Base-by-base conservation (phyloP, 1,284 basidiomycete genomes). In the Fomitopsis schrenkii region DNA sequence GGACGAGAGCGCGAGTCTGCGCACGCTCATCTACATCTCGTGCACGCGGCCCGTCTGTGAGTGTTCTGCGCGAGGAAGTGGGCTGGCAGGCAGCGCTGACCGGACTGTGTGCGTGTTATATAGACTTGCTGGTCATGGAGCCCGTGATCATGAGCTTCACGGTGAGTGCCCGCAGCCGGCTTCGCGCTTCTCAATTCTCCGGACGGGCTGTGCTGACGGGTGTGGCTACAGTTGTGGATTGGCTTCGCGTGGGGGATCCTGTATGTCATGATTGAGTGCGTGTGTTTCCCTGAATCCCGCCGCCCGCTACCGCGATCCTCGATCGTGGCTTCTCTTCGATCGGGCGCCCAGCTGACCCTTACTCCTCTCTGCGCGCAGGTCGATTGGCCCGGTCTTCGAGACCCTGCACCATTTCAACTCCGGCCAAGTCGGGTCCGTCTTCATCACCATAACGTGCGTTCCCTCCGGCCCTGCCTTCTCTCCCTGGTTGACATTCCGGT, bases 201-300 rank as follows among this genome's bases (percentile, higher is more conserved):
- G 52, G 52, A 38, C 50, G 10, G 30, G 35, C 35, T 22, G 28
- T 40, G 3, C 26, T 26, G 48, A 15, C 48, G 48, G 19, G 12
- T 17, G 2, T 58, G 42, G 54, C 9, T 60, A 8, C 66, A 90
- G 87, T 63, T 91, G 17, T 94, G 91, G 91, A 76, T 87, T 55
- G 88, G 88, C 1, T 86, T 91, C 62, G 83, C 82, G 1, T 94
- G 91, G 92, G 92, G 92, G 0, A 82, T 94, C 12, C 73, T 90
- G 54, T 94, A 86, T 70, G 84, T 83, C 61, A 75, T 91, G 62
- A 77, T 93, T 35, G 84, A 86, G 80, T 89, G 64, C 12, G 82
- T 75, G 10, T 54, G 28, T 53, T 14, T 2, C 44, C 15, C n/a
- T 45, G n/a, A 15, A 3, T 38, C 22, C 22, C 22, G 22, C 22